These are phyloP conservation scores for Ceratobasidium sp. DNA, from an alignment of 1,284 basidiomycete species.

Conservation along the genomic window DNA sequence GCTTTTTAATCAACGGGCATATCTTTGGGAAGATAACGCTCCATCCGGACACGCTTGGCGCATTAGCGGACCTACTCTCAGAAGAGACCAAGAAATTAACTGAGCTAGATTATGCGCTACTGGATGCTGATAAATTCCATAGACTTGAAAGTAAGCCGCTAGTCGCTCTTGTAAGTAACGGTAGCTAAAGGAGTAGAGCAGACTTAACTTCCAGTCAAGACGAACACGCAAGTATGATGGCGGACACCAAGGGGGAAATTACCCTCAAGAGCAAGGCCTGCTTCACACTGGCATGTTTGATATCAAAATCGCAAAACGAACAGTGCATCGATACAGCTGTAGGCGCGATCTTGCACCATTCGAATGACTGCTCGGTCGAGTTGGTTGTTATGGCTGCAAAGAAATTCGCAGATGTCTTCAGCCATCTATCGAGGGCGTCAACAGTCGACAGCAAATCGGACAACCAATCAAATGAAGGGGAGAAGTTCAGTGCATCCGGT, in stretches of 20 bases:
- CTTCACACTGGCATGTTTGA: not conserved
- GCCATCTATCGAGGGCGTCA: not conserved
- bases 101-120: not conserved
- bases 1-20: not conserved
- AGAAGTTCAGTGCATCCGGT: constrained; percentile 13
- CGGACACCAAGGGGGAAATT: not conserved
- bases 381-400: not conserved
- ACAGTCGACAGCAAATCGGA: not conserved
- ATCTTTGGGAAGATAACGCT: not conserved
- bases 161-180: not conserved
- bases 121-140: not conserved
- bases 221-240: not conserved
- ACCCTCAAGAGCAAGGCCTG: not conserved
- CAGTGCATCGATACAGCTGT: constrained; percentile 15
- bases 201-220: not conserved
- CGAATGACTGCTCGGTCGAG: not conserved
- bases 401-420: not conserved
- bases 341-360: not conserved
- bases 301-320: not conserved
- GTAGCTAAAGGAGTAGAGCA: not conserved
- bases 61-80: constrained; percentile 3
- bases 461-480: not conserved
- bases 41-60: not conserved
- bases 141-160: too few relatives aligned
- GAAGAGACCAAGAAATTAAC: not conserved